Evolutionary conservation across 2,329 filamentous ascomycete genomes (phyloP), one percentile per base, ranked within the genome.

Genomic region (Pseudogymnoascus sp.): DNA sequence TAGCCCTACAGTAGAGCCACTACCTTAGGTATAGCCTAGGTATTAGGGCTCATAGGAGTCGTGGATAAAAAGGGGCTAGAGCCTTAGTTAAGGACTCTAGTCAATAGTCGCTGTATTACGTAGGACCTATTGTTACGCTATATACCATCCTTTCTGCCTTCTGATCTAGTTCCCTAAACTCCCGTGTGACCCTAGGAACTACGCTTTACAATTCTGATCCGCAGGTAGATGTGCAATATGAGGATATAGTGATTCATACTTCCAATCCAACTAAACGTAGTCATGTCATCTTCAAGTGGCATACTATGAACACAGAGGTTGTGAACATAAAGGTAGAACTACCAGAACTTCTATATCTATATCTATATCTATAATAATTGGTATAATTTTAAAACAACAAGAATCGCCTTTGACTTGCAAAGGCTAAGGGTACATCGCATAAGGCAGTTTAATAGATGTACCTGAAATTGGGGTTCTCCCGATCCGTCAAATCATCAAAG

Each of bases 401-500:
- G 45, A 33, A 55, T 19, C 8, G 45, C 26, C 26, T 12, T 31
- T 55, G 26, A 33, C 26, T 19, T 14, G n/a, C 26, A 55, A 55
- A 31, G n/a, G 10, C 26, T 16, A 31, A 55, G 29, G 1, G 19
- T 31, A 52, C 26, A 31, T 19, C 10, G 45, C 8, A 19, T 19
- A 49, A 4, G 45, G 26, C 26, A 55, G 26, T 55, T 58, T 61
- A 70, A 45, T 66, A 69, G n/a, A 70, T 67, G 62, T 70, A 70
- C 31, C 69, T 63, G 58, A 71, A 71, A 14, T 68, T 68, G 23
- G 63, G 49, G 43, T 71, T 71, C 61, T 71, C 69, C 29, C 61
- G 64, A 63, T 71, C 69, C 8, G 69, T 72, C 63, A 71, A 63
- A 66, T 72, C 70, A 43, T 70, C 68, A 64, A 71, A 72, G n/a